Base-by-base conservation (phyloP, 495 filamentous ascomycete species). In the Thermothielavioides terrestris region DNA sequence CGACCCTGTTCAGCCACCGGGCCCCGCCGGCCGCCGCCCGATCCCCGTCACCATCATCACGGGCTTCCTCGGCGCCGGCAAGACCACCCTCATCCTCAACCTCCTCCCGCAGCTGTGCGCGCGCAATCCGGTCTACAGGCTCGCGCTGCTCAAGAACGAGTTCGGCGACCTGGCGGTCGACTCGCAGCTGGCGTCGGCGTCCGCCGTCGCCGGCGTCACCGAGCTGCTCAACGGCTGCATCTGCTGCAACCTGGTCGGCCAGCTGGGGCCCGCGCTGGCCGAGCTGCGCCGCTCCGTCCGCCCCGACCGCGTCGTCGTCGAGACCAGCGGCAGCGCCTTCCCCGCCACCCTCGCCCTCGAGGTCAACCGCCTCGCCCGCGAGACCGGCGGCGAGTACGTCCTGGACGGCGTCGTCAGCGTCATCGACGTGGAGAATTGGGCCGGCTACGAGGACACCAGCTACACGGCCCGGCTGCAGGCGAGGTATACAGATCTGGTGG, bases 111-210 rank as follows among this genome's bases (percentile, higher is more conserved):
- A 95, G 70, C 82, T 95, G 4, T 87, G 81, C 20, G 63, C 69
- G 41, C 59, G 68, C 21, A 77, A 77, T 55, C 75, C 77, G 7
- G 65, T 63, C 53, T 96, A 96, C 78, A 80, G 79, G 3, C 80
- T 98, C 44, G 91, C 90, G n/a, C 81, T 98, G 18, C 76, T 98
- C 18, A 98, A 98, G 67, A 98, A 98, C 67, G 92, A 98, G 69
- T 95, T 95, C 66, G 92, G 92, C 60, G 90, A 97, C 66, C 66
- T 98, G 15, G 89, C 88, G 22, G 76, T 97, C 64, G 92, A 97
- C 76, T 89, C 84, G 9, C 88, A 94, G 65, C 79, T 97, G 15
- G 89, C 92, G 36, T 74, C 85, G 1, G 81, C 85, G 3, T 73
- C 77, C 47, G 81, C 89, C 28, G 88, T 98, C 58, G 79, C 84